Percentiles rank a stretch among this genome's conserved stretches.
Evolutionary conservation across 768 basidiomycete species (phyloP).

Genomic region (Tephrocybe sp.): DNA sequence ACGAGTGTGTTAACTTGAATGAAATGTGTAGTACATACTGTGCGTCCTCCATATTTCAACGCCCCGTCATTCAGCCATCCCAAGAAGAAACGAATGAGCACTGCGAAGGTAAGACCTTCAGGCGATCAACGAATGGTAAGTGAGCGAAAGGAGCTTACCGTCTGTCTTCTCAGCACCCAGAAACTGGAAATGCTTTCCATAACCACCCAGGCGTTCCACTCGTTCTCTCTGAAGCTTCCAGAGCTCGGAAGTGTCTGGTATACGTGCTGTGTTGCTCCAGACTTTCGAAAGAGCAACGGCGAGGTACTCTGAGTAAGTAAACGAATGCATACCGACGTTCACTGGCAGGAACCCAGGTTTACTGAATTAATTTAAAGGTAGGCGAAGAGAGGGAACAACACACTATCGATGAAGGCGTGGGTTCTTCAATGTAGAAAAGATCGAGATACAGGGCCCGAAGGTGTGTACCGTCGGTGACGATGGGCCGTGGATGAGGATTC

Average conservation of each 20-base stretch:
- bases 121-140: neutral
- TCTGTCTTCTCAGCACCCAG: constrained; percentile 27
- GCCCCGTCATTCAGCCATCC: constrained; percentile 40
- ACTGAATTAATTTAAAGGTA: neutral
- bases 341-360: constrained; percentile 19
- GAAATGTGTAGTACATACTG: constrained; percentile 18
- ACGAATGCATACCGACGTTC: constrained; percentile 38
- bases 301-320: constrained; percentile 34
- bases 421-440: constrained; percentile 42
- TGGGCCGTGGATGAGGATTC: constrained; percentile 25
- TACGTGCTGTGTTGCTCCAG: constrained; percentile 32
- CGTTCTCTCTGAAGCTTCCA: constrained; percentile 31
- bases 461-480: constrained; percentile 39
- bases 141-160: constrained; percentile 15
- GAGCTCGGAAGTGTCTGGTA: constrained; percentile 27
- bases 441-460: constrained; percentile 38
- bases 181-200: constrained; percentile 34
- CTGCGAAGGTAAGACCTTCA: too few relatives aligned
- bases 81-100: constrained; percentile 28
- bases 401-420: constrained; percentile 37
- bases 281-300: constrained; percentile 35
- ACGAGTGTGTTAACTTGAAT: neutral
- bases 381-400: constrained; percentile 6
- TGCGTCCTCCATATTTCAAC: constrained; percentile 33
- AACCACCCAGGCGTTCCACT: constrained; percentile 30